Evolutionary conservation across 164 flowering plant genomes (phyloP), one percentile per base, ranked within the genome.

Genomic region (Umbilicus rupestris): DNA sequence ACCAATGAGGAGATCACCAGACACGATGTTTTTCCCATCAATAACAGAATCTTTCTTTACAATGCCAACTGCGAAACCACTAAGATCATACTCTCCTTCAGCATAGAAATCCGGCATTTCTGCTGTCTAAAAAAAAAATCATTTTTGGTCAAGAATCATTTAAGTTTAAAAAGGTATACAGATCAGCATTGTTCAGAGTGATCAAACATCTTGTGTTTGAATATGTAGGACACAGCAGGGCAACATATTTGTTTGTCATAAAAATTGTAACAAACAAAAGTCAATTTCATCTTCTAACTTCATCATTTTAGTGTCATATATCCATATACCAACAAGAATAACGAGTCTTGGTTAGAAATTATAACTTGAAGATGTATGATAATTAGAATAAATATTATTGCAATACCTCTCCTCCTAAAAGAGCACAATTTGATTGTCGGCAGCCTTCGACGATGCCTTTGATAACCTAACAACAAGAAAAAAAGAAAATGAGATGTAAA

Each of bases 391-490:
- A 57, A 57, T 31, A 7, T n/a, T 20, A 20, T 26, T 6, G 1
- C 15, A 22, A 28, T 84, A 94, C 99, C 97, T 94, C 99, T 62
- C 99, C 99, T 1, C 97, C 99, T 63, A 94, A 70, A 66, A 94
- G 92, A 71, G 78, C 74, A 60, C 97, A 94, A 15, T 88, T 90
- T 39, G 92, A 82, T 70, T 85, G 97, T 69, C 78, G 80, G 78
- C 99, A 94, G 66, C 99, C 99, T 77, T 83, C 82, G 55, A 94
- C 93, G 58, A 94, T 94, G 28, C 99, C 99, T 83, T 84, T 91
- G 22, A 94, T 84, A 50, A 94, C 96, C 99, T 91, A 75, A 10
- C 68, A 69, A 50, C 74, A n/a, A 59, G 42, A 63, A 63, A 35
- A 17, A 19, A n/a, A 10, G 45, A 63, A 20, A 20, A n/a, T 19